Evolutionary conservation across 345 rosid species (phyloP).

Genomic region (Mercurialis annua): DNA sequence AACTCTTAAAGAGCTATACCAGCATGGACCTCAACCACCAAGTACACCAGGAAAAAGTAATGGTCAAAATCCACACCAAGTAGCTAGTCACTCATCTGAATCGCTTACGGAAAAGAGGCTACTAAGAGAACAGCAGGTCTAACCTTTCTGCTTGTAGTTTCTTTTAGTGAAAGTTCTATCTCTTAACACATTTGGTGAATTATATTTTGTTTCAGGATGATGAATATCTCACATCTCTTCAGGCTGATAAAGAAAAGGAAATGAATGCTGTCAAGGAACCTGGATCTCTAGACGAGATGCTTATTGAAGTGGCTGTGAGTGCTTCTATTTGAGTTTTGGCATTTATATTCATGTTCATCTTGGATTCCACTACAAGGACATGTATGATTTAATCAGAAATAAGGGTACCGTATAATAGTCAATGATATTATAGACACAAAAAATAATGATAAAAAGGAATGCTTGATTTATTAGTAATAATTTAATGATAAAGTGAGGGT

Average conservation of each 20-base stretch:
- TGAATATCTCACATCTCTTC: slow-evolving; percentile 40
- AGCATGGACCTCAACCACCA: slow-evolving; percentile 6
- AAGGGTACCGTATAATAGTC: no score
- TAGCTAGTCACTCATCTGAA: slow-evolving; percentile 23
- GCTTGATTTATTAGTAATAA: no score
- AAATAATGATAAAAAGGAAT: no score
- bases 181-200: slow-evolving; percentile 5
- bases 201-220: slow-evolving; percentile 36
- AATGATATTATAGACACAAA: no score
- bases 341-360: background rate
- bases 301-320: slow-evolving; percentile 28
- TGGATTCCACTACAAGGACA: background rate
- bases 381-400: slow-evolving; percentile 4
- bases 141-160: background rate
- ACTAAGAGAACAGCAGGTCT: slow-evolving; percentile 42
- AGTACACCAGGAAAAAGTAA: slow-evolving; percentile 18
- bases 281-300: slow-evolving; percentile 30
- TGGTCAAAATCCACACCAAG: slow-evolving; percentile 17
- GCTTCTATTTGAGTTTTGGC: background rate
- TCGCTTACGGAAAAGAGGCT: slow-evolving; percentile 22
- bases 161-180: slow-evolving; percentile 6
- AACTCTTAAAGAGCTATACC: slow-evolving; percentile 30
- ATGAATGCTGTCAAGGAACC: slow-evolving; percentile 24
- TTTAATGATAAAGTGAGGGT: no score
- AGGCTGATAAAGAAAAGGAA: slow-evolving; percentile 44